A percentile compares a stretch with the other conserved stretches of the same genome.
phyloP scores from a whole-genome alignment of 768 basidiomycete species.

The Boletus rubescentipes region DNA sequence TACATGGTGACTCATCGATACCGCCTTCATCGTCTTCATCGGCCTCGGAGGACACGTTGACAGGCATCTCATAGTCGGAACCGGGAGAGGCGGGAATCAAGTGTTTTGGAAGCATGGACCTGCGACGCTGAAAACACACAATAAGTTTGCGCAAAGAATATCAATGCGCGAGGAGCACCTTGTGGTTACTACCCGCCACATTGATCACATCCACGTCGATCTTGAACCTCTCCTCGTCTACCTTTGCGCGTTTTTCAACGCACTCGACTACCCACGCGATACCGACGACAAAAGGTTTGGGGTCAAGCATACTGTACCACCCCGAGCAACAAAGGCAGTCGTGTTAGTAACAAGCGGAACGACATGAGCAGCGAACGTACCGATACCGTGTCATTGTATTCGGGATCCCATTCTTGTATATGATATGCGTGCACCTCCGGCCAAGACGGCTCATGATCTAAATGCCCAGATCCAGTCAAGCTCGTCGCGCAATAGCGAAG shows the following conservation, averaged over 20 bases:
- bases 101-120: constrained; percentile 69
- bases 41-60: constrained; percentile 25
- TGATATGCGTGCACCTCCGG: constrained; percentile 77
- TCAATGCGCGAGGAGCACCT: constrained; percentile 42
- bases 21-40: constrained; percentile 32
- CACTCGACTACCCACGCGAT: constrained; percentile 91
- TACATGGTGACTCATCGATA: constrained; percentile 22
- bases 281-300: constrained; percentile 71
- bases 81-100: constrained; percentile 37
- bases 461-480: background rate
- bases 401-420: constrained; percentile 79
- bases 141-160: background rate
- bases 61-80: constrained; percentile 5
- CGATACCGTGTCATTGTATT: constrained; percentile 74
- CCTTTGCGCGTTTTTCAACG: constrained; percentile 59
- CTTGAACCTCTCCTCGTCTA: constrained; percentile 65
- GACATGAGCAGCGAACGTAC: constrained; percentile 35
- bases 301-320: constrained; percentile 51
- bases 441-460: constrained; percentile 67
- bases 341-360: background rate
- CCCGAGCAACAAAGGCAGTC: background rate
- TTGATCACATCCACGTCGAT: constrained; percentile 61
- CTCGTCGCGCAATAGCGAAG: background rate
- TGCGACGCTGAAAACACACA: constrained; percentile 53
- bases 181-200: constrained; percentile 59